Evolutionary conservation across 257 asterid species (phyloP), one percentile per base, ranked within the genome.

Genomic region (Solanum microdontum): DNA sequence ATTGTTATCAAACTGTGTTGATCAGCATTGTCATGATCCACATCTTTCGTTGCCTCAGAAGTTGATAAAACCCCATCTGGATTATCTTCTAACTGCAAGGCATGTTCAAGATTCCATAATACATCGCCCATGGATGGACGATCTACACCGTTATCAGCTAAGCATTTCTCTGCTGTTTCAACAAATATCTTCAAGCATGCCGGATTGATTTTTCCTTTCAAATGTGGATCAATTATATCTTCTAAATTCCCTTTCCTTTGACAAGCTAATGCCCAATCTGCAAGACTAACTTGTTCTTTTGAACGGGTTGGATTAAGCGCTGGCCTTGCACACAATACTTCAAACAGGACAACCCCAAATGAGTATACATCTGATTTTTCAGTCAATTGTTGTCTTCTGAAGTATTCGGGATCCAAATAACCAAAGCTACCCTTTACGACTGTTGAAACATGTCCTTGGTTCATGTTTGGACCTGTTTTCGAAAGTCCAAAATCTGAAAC

Each of bases 401-500:
- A 96, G 55, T 96, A 96, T 86, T 96, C 99, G 0, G 99, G 99
- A 34, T 96, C 99, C 24, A 96, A 62, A 87, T 96, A 96, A 8
- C 98, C 99, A 64, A 96, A 95, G 86, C 98, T 96, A 11, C 98
- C 99, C 58, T 96, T 95, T 13, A 96, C 99, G 19, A 95, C 95
- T 0, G 98, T 95, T 87, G 96, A 94, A 14, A 96, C 95, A 69
- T 95, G 99, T 17, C 98, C 98, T 86, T 95, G 92, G 87, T 94
- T 93, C 96, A 93, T 93, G 89, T 92, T 91, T 2, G 98, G 96
- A 15, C 98, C 98, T 4, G 97, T 93, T 87, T 94, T 96, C 0
- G 99, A 95, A 1, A 95, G 91, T 86, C 98, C 99, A n/a, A 96
- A 96, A 89, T 96, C 99, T 0, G 99, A 95, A 26, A 96, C 98